Evolutionary conservation across 176 grass and related monocot species (phyloP).

Genomic region (Phragmites australis): DNA sequence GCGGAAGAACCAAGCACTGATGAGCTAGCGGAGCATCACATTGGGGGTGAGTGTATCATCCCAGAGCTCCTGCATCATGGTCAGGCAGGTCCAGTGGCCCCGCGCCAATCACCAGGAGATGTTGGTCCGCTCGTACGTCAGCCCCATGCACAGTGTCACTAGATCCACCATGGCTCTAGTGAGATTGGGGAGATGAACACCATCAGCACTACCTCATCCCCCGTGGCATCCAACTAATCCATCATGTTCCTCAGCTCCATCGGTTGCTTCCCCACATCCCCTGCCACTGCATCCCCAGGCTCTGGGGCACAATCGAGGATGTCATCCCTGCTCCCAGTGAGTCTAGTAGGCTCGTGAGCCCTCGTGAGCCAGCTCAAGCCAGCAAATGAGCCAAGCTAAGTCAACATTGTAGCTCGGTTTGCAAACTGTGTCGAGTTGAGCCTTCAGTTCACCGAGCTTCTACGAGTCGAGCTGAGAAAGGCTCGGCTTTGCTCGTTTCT

Average conservation of each 20-base stretch:
- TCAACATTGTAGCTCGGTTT: no score
- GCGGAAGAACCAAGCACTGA: constrained; percentile 94
- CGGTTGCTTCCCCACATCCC: constrained; percentile 51
- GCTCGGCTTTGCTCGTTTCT: no score
- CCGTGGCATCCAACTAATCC: constrained; percentile 81
- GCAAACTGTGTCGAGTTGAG: no score
- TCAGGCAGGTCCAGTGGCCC: constrained; percentile 89
- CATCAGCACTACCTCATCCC: constrained; percentile 61
- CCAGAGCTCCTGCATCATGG: constrained; percentile 99
- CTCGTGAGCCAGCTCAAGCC: no score
- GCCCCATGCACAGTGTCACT: constrained; percentile 94
- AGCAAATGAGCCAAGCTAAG: no score
- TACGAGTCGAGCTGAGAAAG: no score
- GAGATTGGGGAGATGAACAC: constrained; percentile 99
- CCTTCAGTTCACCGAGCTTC: no score
- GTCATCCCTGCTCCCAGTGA: constrained; percentile 52
- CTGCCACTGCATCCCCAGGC: no score
- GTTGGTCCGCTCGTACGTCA: constrained; percentile 91
- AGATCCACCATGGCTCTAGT: constrained; percentile 97
- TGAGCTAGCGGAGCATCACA: constrained; percentile 79
- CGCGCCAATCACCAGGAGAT: constrained; percentile 80
- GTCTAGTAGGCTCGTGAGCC: no score
- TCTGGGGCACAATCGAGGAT: constrained; percentile 62
- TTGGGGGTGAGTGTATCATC: constrained; percentile 92
- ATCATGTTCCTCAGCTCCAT: constrained; percentile 87